phyloP scores from a whole-genome alignment of 1,284 basidiomycete genomes.

The Apiotrichum siamense region DNA sequence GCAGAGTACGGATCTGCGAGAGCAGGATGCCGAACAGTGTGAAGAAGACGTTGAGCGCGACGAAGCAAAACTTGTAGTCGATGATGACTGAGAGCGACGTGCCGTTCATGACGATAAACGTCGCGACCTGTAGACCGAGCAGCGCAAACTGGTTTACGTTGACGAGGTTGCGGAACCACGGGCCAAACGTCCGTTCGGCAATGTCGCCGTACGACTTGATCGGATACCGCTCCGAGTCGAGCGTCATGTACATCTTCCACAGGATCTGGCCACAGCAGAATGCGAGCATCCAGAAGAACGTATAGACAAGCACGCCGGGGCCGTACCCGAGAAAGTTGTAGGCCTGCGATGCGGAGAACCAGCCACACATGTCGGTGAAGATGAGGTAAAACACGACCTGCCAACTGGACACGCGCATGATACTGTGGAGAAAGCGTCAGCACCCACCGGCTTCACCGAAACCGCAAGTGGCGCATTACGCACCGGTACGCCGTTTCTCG shows the following conservation, averaged over 20 bases:
- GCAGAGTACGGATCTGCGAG: constrained; percentile 16
- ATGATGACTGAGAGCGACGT: constrained; percentile 8
- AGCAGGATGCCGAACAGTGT: constrained; percentile 3
- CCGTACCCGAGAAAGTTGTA: constrained; percentile 27
- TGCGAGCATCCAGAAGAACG: constrained; percentile 11
- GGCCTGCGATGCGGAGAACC: constrained; percentile 38
- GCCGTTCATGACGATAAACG: constrained; percentile 10
- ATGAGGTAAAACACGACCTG: constrained; percentile 20
- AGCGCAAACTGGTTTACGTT: constrained; percentile 13
- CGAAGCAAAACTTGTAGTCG: constrained; percentile 13
- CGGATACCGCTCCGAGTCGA: constrained; percentile 18
- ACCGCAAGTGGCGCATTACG: background rate
- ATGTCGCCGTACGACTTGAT: constrained; percentile 18
- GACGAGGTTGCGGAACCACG: constrained; percentile 5
- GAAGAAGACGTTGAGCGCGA: constrained; percentile 8
- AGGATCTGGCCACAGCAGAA: constrained; percentile 19
- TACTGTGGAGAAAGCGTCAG: too few species aligned
- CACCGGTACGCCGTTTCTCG: background rate
- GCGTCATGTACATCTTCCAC: constrained; percentile 16
- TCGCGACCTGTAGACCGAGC: constrained; percentile 12
- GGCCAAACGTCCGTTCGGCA: constrained; percentile 17
- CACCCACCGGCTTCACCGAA: background rate
- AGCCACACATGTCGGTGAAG: constrained; percentile 33
- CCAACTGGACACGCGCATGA: constrained; percentile 15
- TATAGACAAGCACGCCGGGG: constrained; percentile 24